Evolutionary conservation across 176 grass and related monocot genomes (phyloP).

Genomic region (Elymus sibiricus): DNA sequence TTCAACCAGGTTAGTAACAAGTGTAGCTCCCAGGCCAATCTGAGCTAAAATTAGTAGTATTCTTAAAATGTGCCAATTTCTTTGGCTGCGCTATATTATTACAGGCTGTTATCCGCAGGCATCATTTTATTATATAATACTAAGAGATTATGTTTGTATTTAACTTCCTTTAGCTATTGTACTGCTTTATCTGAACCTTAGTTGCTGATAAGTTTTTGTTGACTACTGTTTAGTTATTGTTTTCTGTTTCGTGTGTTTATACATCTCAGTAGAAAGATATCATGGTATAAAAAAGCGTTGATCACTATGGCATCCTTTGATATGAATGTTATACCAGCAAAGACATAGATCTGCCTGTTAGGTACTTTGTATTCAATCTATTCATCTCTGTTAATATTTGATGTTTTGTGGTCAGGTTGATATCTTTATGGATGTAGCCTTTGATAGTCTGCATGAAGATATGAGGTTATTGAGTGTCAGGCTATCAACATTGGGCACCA

Average conservation of each 20-base stretch:
- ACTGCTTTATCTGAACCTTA: background rate
- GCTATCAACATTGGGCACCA: slow-evolving; percentile 41
- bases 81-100: background rate
- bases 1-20: background rate
- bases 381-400: slow-evolving; percentile 28
- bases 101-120: background rate
- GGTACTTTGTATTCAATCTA: slow-evolving; percentile 3
- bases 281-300: no score
- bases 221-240: background rate
- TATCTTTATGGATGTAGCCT: slow-evolving; percentile 88
- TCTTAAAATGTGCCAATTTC: background rate
- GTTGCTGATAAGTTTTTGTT: slow-evolving; percentile 1
- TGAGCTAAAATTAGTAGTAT: background rate
- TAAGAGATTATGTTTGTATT: background rate
- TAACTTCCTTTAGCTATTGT: background rate
- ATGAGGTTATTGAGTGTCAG: slow-evolving; percentile 54
- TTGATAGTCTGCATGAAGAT: slow-evolving; percentile 84
- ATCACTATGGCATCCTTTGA: no score
- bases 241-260: slow-evolving; percentile 5
- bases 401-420: slow-evolving; percentile 63
- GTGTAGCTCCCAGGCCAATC: background rate
- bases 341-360: no score
- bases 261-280: slow-evolving; percentile 17
- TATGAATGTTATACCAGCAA: no score
- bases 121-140: background rate